phyloP scores from a whole-genome alignment of 2,329 filamentous ascomycete species.

The Alternaria solani region DNA sequence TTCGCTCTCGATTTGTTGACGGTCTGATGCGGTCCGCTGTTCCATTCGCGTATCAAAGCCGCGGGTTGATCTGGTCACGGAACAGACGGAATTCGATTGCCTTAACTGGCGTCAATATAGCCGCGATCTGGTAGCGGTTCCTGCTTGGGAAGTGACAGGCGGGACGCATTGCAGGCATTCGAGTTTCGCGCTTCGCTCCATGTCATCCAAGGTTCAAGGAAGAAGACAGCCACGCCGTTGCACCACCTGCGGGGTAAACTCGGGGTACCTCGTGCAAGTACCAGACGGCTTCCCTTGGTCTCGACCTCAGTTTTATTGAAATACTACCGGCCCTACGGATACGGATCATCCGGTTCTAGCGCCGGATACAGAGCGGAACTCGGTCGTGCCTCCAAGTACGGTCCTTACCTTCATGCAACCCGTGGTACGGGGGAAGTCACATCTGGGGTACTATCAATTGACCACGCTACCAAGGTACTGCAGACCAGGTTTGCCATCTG shows the following conservation, averaged over 20 bases:
- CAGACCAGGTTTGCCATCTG: not conserved
- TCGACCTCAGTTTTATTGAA: conserved; percentile 11
- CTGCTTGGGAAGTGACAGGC: not conserved
- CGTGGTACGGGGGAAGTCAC: conserved; percentile 6
- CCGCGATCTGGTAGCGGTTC: conserved; percentile 1
- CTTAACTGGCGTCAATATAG: conserved; percentile 5
- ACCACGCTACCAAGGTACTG: not conserved
- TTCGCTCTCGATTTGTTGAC: not conserved
- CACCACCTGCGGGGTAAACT: conserved; percentile 10
- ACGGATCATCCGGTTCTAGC: conserved; percentile 3
- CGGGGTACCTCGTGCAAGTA: not conserved
- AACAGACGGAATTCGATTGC: not conserved
- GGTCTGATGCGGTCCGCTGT: conserved; percentile 5
- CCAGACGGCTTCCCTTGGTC: not conserved
- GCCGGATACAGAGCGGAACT: not conserved
- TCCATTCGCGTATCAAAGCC: conserved; percentile 9
- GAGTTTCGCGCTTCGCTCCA: conserved; percentile 5
- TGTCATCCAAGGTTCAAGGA: conserved; percentile 11
- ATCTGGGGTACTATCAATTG: conserved; percentile 12
- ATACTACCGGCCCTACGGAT: not conserved
- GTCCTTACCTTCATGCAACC: not conserved
- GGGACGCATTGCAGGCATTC: not conserved
- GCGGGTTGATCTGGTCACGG: not conserved
- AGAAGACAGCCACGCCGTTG: conserved; percentile 4
- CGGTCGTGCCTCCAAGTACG: not conserved